phyloP scores from a whole-genome alignment of 768 basidiomycete species.

The Mycena rosella region DNA sequence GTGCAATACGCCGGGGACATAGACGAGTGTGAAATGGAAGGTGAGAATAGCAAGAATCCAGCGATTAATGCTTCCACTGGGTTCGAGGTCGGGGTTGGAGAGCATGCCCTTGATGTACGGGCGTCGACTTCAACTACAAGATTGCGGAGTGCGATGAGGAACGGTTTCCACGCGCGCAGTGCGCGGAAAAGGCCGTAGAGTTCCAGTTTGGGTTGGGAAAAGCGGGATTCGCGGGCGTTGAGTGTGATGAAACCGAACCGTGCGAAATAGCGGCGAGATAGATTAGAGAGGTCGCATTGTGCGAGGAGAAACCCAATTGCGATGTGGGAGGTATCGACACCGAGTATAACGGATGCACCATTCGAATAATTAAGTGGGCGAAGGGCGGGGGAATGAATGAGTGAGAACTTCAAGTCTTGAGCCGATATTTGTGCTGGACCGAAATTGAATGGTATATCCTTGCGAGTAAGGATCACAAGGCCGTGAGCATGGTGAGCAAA shows the following conservation, averaged over 20 bases:
- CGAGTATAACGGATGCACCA: slow-evolving; percentile 46
- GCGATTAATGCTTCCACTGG: slow-evolving; percentile 48
- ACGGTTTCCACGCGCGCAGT: slow-evolving; percentile 25
- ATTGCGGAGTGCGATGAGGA: slow-evolving; percentile 28
- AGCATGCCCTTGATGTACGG: slow-evolving; percentile 51
- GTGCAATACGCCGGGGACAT: slow-evolving; percentile 43
- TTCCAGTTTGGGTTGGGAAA: slow-evolving; percentile 56
- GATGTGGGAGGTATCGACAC: slow-evolving; percentile 52
- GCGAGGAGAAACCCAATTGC: slow-evolving; percentile 53
- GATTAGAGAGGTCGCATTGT: slow-evolving; percentile 43
- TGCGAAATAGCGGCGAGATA: slow-evolving; percentile 39
- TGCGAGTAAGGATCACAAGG: slow-evolving; percentile 43
- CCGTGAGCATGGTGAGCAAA: slow-evolving; percentile 41
- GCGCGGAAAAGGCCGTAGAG: slow-evolving; percentile 50
- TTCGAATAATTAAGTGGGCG: slow-evolving; percentile 42
- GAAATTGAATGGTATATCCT: slow-evolving; percentile 46
- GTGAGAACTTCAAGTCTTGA: slow-evolving; percentile 42
- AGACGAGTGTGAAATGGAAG: slow-evolving; percentile 48
- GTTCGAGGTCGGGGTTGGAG: slow-evolving; percentile 48
- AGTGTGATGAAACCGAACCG: slow-evolving; percentile 55
- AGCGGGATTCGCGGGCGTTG: slow-evolving; percentile 47
- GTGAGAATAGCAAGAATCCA: slow-evolving; percentile 50
- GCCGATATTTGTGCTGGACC: slow-evolving; percentile 40
- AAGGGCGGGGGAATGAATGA: slow-evolving; percentile 41
- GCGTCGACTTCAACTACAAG: slow-evolving; percentile 51